Base-by-base conservation (phyloP, 768 basidiomycete genomes). In the Mycena olivaceomarginata region DNA sequence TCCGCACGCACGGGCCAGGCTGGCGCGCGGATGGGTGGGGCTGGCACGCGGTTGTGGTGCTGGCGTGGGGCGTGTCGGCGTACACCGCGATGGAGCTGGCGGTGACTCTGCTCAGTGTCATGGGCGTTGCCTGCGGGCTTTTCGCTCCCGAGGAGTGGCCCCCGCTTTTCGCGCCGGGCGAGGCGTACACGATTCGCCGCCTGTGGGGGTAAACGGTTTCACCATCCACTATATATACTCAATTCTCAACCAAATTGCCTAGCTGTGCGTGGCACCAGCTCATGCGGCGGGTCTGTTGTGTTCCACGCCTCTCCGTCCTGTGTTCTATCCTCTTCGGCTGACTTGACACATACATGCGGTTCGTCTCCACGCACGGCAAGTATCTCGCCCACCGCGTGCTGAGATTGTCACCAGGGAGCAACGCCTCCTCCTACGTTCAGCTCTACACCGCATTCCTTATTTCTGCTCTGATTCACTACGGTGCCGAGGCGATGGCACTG, bases 61-160 rank as follows among this genome's bases (percentile, higher is more conserved):
- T 75, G 22, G 43, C 68, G 10, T 81, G 77, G 63, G 57, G 70
- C 5, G 37, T 67, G 0, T 41, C 72, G 13, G 53, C 70, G 31
- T 31, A 31, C 31, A 31, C 39, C 79, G 77, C 25, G 59, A 46
- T 67, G 13, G 6, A 78, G 22, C 20, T 46, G 64, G 57, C 60
- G 65, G 45, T 25, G 16, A 48, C 46, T 20, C 60, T 84, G 53
- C 15, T 76, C 63, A 82, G 83, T 70, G 67, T 80, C 16, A n/a
- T 84, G 9, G 69, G 74, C 10, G 85, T 86, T 12, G 80, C 77
- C 9, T 9, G 76, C 4, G 80, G 84, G 0, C 59, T 83, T 9
- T 83, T 82, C 18, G 67, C 84, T 22, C 86, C 87, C 0, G 75
- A 80, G 31, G 83, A 85, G 43, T 90, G 89, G 88, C 87, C 88